Base-by-base conservation (phyloP, 306 rosid species). In the Sechiopsis laciniata region DNA sequence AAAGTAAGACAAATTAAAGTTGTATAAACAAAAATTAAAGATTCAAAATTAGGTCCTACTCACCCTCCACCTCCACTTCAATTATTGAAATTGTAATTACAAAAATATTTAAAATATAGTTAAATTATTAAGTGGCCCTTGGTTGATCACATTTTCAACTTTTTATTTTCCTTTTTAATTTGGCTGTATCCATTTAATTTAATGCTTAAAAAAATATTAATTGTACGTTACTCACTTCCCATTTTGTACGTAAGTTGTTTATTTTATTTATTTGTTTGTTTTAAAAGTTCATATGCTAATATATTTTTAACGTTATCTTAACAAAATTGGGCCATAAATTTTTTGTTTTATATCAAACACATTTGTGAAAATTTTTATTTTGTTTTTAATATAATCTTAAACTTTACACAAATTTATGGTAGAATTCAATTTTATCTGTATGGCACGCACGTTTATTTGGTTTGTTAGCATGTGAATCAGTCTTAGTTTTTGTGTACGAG, bases 31-130 rank as follows among this genome's bases (percentile, higher is more conserved):
- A 0, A 40, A n/a, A 64, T 9, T 12, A 62, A 62, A 32, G 45
- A 62, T 37, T 67, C 37, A 67, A 67, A 67, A 5, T 67, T 67
- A 45, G 72, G 72, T 67, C 72, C 19, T 67, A 67, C 72, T 46
- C 72, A 67, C 72, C 72, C 13, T 67, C 17, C 72, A 67, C 72
- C 21, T 17, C 11, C 72, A 45, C 0, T 42, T 46, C 72, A 67
- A 67, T 67, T 6, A 67, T 67, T 67, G 72, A 46, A 66, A 45
- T 26, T 29, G 0, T 11, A 53, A 40, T n/a, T 1, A 63, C 0
- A 1, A 2, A 64, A 37, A 61, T 7, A 0, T 61, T 29, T 14
- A 0, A 62, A 29, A 32, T 35, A 51, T 51, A 3, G n/a, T 6
- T 51, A 51, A 51, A 51, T 24, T 16, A 60, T 29, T 6, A 60